Evolutionary conservation across 306 rosid species (phyloP).

Genomic region (Potentilla sterilis): DNA sequence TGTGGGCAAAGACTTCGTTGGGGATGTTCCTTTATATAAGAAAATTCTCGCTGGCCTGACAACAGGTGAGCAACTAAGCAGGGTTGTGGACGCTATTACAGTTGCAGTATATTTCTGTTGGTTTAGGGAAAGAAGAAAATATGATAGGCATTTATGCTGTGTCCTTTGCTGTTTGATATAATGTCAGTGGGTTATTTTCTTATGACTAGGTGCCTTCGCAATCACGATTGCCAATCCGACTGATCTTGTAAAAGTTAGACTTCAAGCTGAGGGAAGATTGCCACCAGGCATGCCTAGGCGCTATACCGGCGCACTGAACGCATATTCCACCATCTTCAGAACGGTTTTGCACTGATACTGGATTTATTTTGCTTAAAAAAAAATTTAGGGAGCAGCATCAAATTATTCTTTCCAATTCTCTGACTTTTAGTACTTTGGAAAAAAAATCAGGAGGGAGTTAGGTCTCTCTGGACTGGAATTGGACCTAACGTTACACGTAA

Average conservation of each 20-base stretch:
- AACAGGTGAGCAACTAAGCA: constrained; percentile 64
- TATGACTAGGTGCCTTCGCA: constrained; percentile 65
- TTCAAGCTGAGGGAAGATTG: constrained; percentile 91
- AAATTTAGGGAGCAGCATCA: background rate
- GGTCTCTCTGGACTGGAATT: constrained; percentile 89
- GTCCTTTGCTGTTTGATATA: background rate
- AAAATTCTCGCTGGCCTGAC: constrained; percentile 89
- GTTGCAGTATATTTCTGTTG: constrained; percentile 7
- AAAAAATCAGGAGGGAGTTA: constrained; percentile 66
- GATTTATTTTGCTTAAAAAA: background rate
- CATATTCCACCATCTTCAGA: constrained; percentile 81
- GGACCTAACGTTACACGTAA: constrained; percentile 91
- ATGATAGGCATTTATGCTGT: background rate
- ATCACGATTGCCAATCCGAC: constrained; percentile 92
- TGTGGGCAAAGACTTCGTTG: constrained; percentile 76
- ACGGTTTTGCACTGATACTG: constrained; percentile 51
- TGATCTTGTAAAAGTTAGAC: constrained; percentile 93
- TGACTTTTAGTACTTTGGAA: constrained; percentile 1
- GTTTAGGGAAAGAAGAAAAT: background rate
- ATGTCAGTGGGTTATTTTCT: constrained; percentile 9
- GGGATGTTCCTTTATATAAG: constrained; percentile 81
- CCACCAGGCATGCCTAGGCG: constrained; percentile 87
- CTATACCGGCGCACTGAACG: constrained; percentile 82
- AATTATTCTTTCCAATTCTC: background rate
- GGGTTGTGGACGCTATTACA: constrained; percentile 20